These are phyloP conservation scores for Spatholobus suberectus DNA, from an alignment of 306 rosid species.

Conservation along the genomic window DNA sequence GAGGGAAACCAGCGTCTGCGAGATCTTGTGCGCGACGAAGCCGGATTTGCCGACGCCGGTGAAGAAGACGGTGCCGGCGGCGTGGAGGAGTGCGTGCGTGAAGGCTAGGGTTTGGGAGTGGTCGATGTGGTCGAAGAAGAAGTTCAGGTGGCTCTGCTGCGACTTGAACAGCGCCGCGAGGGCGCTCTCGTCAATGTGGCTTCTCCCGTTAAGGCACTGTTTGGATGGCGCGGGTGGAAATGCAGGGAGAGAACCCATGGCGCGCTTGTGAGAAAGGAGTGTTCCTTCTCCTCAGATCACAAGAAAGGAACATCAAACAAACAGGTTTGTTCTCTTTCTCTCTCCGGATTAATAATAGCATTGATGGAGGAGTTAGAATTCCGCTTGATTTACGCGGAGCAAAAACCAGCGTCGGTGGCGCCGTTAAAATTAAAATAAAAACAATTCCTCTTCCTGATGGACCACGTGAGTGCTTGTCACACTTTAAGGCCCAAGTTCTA, in stretches of 20 bases:
- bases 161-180: slow-evolving; percentile 78
- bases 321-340: neutral
- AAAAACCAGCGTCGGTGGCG: slow-evolving; percentile 25
- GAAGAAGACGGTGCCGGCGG: slow-evolving; percentile 86
- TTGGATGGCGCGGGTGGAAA: slow-evolving; percentile 22
- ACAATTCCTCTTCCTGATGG: neutral
- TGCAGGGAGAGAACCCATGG: slow-evolving; percentile 56
- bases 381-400: slow-evolving; percentile 42
- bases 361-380: neutral
- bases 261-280: neutral
- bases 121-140: slow-evolving; percentile 84
- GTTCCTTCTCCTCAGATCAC: neutral
- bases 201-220: neutral
- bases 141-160: slow-evolving; percentile 92
- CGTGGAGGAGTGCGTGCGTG: slow-evolving; percentile 70
- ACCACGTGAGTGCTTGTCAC: neutral
- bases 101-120: slow-evolving; percentile 85
- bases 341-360: neutral
- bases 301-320: neutral
- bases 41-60: slow-evolving; percentile 98
- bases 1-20: slow-evolving; percentile 95
- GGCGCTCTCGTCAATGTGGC: slow-evolving; percentile 60
- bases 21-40: slow-evolving; percentile 95
- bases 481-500: neutral
- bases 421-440: slow-evolving; percentile 21